These are phyloP conservation scores for Taphrina pruni DNA, from an alignment of 1,139 yeast genomes.

Conservation along the genomic window DNA sequence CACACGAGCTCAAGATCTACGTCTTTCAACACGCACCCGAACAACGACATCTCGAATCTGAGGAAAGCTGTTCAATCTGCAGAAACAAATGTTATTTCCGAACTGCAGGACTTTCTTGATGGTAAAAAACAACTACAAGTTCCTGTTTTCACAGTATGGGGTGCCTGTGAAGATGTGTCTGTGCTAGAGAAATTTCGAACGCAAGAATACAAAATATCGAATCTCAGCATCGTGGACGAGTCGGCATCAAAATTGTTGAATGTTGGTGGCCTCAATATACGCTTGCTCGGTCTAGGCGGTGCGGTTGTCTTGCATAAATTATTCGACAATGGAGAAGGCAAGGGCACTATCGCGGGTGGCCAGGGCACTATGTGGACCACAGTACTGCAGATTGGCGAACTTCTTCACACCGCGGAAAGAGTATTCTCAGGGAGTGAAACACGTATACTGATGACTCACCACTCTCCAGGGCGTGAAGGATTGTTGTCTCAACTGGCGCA, in stretches of 20 bases:
- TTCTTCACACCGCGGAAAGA: conserved; percentile 58
- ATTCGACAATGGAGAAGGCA: conserved; percentile 67
- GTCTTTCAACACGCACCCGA: conserved; percentile 48
- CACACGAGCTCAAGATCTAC: conserved; percentile 26
- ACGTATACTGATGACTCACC: conserved; percentile 69
- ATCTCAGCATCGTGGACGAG: conserved; percentile 69
- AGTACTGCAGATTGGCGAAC: conserved; percentile 70
- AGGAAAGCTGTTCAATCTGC: conserved; percentile 51
- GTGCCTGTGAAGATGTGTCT: conserved; percentile 74
- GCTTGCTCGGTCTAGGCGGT: conserved; percentile 76
- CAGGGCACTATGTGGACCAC: conserved; percentile 80
- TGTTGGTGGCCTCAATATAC: conserved; percentile 57
- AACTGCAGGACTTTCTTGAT: conserved; percentile 59
- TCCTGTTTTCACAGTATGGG: conserved; percentile 78
- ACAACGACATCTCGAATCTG: conserved; percentile 52
- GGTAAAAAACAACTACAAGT: conserved; percentile 60
- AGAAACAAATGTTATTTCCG: conserved; percentile 54
- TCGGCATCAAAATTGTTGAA: conserved; percentile 50
- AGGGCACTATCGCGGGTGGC: conserved; percentile 64
- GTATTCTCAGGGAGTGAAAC: conserved; percentile 57
- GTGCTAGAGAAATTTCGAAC: conserved; percentile 67
- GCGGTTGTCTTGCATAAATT: conserved; percentile 68
- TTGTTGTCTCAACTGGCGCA: conserved; percentile 71
- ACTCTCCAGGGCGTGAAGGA: conserved; percentile 71
- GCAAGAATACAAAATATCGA: conserved; percentile 62